A percentile compares a stretch with the other conserved stretches of the same genome.
These are phyloP conservation scores for Botrytis cinerea DNA, from an alignment of 2,329 filamentous ascomycete species.

Conservation along the genomic window DNA sequence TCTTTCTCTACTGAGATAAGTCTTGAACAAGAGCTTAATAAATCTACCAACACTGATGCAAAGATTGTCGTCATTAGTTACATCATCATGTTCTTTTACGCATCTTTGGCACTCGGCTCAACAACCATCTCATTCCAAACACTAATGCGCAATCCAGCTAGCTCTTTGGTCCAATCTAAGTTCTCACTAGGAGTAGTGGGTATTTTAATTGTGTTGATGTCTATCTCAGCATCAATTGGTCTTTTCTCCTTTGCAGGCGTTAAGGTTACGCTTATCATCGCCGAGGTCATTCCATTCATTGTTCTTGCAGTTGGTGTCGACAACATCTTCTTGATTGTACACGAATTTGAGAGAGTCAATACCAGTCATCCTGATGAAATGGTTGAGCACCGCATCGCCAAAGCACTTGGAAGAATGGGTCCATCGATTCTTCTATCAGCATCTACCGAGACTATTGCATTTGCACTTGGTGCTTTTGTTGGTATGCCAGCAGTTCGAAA, in stretches of 20 bases:
- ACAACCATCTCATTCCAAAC: conserved; percentile 77
- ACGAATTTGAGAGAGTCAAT: conserved; percentile 96
- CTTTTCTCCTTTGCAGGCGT: conserved; percentile 89
- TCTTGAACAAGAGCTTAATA: conserved; percentile 92
- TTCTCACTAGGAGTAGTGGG: conserved; percentile 93
- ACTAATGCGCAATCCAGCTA: conserved; percentile 77
- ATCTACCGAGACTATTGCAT: conserved; percentile 91
- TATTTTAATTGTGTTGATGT: conserved; percentile 96
- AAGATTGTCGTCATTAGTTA: conserved; percentile 97
- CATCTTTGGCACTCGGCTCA: conserved; percentile 87
- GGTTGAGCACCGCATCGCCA: conserved; percentile 82
- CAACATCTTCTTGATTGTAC: conserved; percentile 98
- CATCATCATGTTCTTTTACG: conserved; percentile 98
- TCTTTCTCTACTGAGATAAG: conserved; percentile 97
- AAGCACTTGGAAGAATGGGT: conserved; percentile 92
- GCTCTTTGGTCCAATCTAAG: conserved; percentile 90
- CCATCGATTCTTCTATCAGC: conserved; percentile 95
- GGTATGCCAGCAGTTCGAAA: conserved; percentile 98
- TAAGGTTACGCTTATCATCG: conserved; percentile 95
- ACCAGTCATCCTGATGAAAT: conserved; percentile 85
- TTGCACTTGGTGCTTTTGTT: conserved; percentile 88
- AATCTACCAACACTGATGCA: conserved; percentile 96
- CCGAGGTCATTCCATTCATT: conserved; percentile 97
- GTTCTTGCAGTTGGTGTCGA: conserved; percentile 96
- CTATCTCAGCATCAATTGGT: conserved; percentile 91